These are phyloP conservation scores for Saccharomycopsis selenospora DNA, from an alignment of 805 yeast genomes.

Conservation along the genomic window DNA sequence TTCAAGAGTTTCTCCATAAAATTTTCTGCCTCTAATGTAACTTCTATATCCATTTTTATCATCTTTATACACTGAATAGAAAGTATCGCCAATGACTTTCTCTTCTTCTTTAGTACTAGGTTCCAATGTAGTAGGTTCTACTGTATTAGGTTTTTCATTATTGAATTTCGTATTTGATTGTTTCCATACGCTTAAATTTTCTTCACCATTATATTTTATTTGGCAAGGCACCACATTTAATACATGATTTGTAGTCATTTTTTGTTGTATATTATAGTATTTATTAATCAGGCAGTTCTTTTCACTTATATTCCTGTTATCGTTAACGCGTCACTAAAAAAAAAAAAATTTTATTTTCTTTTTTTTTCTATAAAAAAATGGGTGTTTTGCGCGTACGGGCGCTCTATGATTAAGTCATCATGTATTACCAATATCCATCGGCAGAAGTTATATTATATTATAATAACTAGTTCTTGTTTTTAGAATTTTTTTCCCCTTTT, in stretches of 20 bases:
- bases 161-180: slow-evolving; percentile 24
- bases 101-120: slow-evolving; percentile 24
- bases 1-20: slow-evolving; percentile 15
- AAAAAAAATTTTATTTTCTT: too few species aligned
- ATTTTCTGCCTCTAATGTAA: slow-evolving; percentile 18
- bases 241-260: not conserved
- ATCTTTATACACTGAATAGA: slow-evolving; percentile 11
- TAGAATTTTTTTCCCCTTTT: too few species aligned
- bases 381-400: too few species aligned
- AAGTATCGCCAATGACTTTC: not conserved
- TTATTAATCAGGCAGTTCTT: too few species aligned
- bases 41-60: not conserved
- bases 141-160: slow-evolving; percentile 23
- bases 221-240: slow-evolving; percentile 13
- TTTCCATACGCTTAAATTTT: slow-evolving; percentile 14
- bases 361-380: too few species aligned
- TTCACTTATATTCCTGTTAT: too few species aligned
- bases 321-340: too few species aligned
- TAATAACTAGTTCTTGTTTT: too few species aligned
- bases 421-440: too few species aligned
- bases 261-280: too few species aligned
- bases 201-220: slow-evolving; percentile 2
- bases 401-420: too few species aligned
- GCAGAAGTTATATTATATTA: too few species aligned
- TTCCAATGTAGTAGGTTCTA: slow-evolving; percentile 27